Evolutionary conservation across 176 grass and related monocot genomes (phyloP), one percentile per base, ranked within the genome.

Genomic region (Triticum timopheevii): DNA sequence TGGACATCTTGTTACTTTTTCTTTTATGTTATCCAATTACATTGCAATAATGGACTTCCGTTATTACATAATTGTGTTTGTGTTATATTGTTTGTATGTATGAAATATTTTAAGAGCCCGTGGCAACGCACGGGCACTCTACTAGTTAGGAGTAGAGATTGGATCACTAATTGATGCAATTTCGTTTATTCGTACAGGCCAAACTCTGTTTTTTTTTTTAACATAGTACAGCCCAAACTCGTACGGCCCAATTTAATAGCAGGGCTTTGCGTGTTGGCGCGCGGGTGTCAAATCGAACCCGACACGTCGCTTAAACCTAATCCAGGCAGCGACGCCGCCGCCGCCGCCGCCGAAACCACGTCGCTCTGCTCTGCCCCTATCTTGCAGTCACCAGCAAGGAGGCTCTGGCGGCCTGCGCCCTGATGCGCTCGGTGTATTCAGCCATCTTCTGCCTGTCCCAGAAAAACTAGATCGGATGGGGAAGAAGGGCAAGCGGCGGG

Each of bases 181-280:
- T 52, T 52, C 49, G 49, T 16, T 52, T 54, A 54, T 54, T 54
- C 50, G 50, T 54, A 49, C 4, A 49, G 47, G 3, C 44, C 44
- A 47, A 47, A 13, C 44, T 47, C 44, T 47, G 39, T 47, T 13
- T 47, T 40, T 13, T 47, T 40, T 47, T 45, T 3, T 45, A 45
- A 47, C 44, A 47, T 47, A 49, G 49, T 16, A 54, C 50, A 70
- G 9, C 35, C 69, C 20, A 40, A 12, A 12, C 20, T 72, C 69
- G 6, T 2, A 74, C 40, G 71, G 71, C 71, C 71, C 71, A 74
- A 45, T 13, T n/a, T 8, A 24, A 6, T 13, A 25, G 38, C 22
- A 45, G 71, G 71, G 16, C 71, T 74, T 74, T 74, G 13, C 71
- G 71, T 49, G 22, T 42, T 40, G 69, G 69, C 69, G 69, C 69